A percentile compares a stretch with the other conserved stretches of the same genome.
phyloP scores from a whole-genome alignment of 1,139 yeast genomes.

The Casaregolazyma lundiana region DNA sequence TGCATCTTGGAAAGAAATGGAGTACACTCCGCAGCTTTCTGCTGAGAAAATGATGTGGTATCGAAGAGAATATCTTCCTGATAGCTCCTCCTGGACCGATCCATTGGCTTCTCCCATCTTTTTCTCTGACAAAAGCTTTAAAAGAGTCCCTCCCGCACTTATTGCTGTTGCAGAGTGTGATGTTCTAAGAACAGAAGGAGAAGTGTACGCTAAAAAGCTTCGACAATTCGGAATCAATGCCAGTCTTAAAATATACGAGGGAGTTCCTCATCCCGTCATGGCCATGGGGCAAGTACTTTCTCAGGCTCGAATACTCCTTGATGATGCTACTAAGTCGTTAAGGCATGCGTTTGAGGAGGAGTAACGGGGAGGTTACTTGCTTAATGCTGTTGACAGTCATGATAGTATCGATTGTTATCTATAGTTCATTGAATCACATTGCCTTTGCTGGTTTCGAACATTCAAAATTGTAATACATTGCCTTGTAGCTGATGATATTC shows the following conservation, averaged over 20 bases:
- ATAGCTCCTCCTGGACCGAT: constrained; percentile 39
- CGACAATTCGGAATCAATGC: constrained; percentile 37
- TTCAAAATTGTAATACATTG: too few relatives aligned
- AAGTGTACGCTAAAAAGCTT: constrained; percentile 40
- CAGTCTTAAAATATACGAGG: constrained; percentile 37
- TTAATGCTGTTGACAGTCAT: too few relatives aligned
- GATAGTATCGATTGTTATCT: too few relatives aligned
- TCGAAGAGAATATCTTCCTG: constrained; percentile 39
- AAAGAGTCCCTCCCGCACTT: constrained; percentile 39
- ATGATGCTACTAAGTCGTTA: constrained; percentile 38
- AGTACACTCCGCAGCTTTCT: constrained; percentile 42
- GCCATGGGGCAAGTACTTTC: constrained; percentile 21
- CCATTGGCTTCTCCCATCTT: constrained; percentile 41
- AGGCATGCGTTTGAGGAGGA: neutral
- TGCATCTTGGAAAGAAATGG: constrained; percentile 39
- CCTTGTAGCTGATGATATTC: too few relatives aligned
- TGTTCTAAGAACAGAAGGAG: constrained; percentile 43
- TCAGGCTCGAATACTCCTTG: constrained; percentile 12
- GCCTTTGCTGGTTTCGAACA: too few relatives aligned
- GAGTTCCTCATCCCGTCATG: constrained; percentile 47
- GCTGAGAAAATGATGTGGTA: constrained; percentile 48
- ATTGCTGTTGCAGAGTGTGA: constrained; percentile 43
- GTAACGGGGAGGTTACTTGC: neutral
- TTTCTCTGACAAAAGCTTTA: constrained; percentile 30
- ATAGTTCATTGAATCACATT: too few relatives aligned